Evolutionary conservation across 768 basidiomycete genomes (phyloP), one percentile per base, ranked within the genome.

Genomic region (Favolaschia claudopus): DNA sequence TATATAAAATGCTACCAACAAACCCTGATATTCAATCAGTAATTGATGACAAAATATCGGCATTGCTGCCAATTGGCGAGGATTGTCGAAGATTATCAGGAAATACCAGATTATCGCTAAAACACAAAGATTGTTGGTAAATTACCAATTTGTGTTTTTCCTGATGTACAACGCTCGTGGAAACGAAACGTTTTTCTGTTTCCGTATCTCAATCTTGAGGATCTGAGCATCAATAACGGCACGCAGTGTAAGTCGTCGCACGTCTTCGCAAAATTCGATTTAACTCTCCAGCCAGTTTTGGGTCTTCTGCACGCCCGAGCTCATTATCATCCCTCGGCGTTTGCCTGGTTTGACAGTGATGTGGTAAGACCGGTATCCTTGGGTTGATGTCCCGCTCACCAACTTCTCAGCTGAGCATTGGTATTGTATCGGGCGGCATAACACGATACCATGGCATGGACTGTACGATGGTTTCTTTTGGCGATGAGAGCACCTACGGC

Each of bases 161-260:
- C n/a, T n/a, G n/a, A n/a, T n/a, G n/a, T n/a, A n/a, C n/a, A n/a
- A n/a, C n/a, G n/a, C n/a, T n/a, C n/a, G n/a, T 39, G 7, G 38
- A 8, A 33, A 2, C 8, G 10, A 12, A 37, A 40, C 4, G 34
- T 32, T 15, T 53, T 59, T 39, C 20, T 27, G 10, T 29, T 59
- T 19, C 58, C 58, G n/a, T 54, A 60, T 48, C 32, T 53, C n/a
- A 60, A 60, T 29, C 44, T 60, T 10, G 58, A 53, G 19, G 58
- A 60, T 37, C 51, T 60, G 15, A 28, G 45, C 9, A 34, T 47
- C 7, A 60, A 60, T 36, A 60, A 60, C 38, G 51, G 58, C 3
- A 36, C n/a, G 3, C 45, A 53, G 27, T 60, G 58, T 60, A 27
- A 19, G 51, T 32, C 3, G n/a, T 32, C 6, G 2, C 13, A 25